These are phyloP conservation scores for Mycocalia duriaeana DNA, from an alignment of 1,284 basidiomycete genomes.

Conservation along the genomic window DNA sequence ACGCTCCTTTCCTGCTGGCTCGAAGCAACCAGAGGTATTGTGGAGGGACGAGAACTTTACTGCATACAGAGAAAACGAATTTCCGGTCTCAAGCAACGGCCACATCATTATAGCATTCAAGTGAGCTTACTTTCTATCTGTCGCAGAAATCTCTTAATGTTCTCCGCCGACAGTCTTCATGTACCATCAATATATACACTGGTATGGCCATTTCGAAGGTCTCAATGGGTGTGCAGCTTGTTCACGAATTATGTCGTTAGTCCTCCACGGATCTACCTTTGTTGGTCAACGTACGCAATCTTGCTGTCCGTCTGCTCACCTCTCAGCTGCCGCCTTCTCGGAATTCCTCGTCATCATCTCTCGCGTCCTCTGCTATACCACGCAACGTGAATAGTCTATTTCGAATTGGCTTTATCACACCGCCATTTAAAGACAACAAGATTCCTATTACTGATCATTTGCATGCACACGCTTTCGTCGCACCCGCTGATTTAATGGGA, in stretches of 20 bases:
- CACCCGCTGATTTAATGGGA: slow-evolving; percentile 56
- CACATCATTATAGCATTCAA: slow-evolving; percentile 73
- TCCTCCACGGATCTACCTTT: slow-evolving; percentile 71
- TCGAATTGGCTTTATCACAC: slow-evolving; percentile 69
- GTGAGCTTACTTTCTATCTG: slow-evolving; percentile 33
- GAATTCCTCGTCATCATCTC: slow-evolving; percentile 24
- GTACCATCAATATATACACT: slow-evolving; percentile 71
- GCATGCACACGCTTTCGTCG: slow-evolving; percentile 68
- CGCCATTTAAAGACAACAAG: slow-evolving; percentile 68
- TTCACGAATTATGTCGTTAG: slow-evolving; percentile 31
- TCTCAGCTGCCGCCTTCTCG: slow-evolving; percentile 37
- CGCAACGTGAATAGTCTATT: slow-evolving; percentile 32
- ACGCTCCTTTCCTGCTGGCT: slow-evolving; percentile 38
- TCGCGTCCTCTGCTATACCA: slow-evolving; percentile 20
- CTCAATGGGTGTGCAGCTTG: neutral
- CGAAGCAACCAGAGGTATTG: slow-evolving; percentile 52
- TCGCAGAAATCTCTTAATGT: slow-evolving; percentile 7
- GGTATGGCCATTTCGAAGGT: slow-evolving; percentile 36
- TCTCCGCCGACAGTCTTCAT: slow-evolving; percentile 47
- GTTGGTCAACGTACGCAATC: slow-evolving; percentile 55
- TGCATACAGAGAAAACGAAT: slow-evolving; percentile 59
- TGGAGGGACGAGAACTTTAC: slow-evolving; percentile 75
- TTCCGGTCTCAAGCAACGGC: slow-evolving; percentile 64
- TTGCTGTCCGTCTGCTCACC: slow-evolving; percentile 52
- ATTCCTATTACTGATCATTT: slow-evolving; percentile 75